Base-by-base conservation (phyloP, 768 basidiomycete genomes). In the Xerocomellus amylosporus region DNA sequence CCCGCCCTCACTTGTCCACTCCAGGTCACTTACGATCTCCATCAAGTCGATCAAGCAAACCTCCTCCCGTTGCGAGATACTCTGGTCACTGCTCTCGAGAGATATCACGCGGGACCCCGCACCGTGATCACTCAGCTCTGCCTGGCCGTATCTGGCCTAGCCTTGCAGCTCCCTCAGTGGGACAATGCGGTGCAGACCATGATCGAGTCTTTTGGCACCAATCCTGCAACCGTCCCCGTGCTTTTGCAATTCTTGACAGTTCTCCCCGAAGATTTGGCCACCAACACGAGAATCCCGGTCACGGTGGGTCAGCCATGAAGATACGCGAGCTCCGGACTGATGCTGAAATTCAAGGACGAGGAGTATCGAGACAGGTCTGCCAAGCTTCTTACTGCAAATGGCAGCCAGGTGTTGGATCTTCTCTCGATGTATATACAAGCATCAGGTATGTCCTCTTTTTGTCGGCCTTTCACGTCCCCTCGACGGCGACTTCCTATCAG, bases 21-120 rank as follows among this genome's bases (percentile, higher is more conserved):
- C 54, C 61, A 99, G 97, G 93, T 98, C 61, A 91, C 86, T 13
- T 98, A 93, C 73, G 97, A 99, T 80, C 83, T 99, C 44, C 74
- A 86, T 51, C 92, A 98, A 81, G 85, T 99, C 43, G 84, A 89
- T 59, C 68, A 77, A 3, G 75, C 81, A 36, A 85, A 93, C 59
- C 79, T 88, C 14, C 76, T 87, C 30, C 78, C 87, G n/a, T 77
- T 98, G 51, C 84, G 93, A 44, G 93, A 97, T 70, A 95, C 94
- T 2, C 77, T 99, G 53, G 66, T 98, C 54, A 70, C 84, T 30
- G 90, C 90, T 3, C 74, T 99, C 46, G 73, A 87, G 61, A 76
- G 73, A 51, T 88, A 90, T 70, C 81, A 86, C 49, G 67, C 77
- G 41, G 95, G 95, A 5, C 90, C 92, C 6, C 82, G 87, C 53